These are phyloP conservation scores for Heliamphora pulchella DNA, from an alignment of 179 eudicot species.

Conservation along the genomic window DNA sequence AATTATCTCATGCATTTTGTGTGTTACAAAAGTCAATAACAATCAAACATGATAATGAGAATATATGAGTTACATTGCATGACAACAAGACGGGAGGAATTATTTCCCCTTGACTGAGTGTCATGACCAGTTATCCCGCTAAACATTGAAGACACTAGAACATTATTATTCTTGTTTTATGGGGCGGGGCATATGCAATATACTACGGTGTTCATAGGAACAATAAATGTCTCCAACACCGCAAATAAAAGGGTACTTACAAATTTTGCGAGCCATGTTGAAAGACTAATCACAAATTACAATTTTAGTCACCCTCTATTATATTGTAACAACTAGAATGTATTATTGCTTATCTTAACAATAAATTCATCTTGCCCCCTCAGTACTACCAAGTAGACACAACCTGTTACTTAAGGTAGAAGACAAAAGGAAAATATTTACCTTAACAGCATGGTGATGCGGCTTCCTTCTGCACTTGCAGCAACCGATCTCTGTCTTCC, in stretches of 20 bases:
- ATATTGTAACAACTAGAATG: no score
- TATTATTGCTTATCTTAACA: no score
- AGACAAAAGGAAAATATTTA: conserved; percentile 15
- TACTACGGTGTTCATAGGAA: background rate
- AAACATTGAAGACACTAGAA: background rate
- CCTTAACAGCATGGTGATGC: conserved; percentile 81
- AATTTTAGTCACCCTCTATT: no score
- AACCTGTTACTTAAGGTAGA: background rate
- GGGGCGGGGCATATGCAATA: background rate
- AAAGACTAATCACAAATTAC: no score
- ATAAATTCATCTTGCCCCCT: no score
- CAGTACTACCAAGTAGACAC: no score
- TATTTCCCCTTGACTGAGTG: background rate
- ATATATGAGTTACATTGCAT: background rate
- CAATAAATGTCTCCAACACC: background rate
- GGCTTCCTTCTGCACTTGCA: conserved; percentile 66
- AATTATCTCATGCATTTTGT: background rate
- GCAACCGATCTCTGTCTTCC: conserved; percentile 56
- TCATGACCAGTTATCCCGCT: background rate
- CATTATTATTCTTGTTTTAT: background rate
- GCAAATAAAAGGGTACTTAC: background rate
- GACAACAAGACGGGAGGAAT: no score
- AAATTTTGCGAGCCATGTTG: background rate
- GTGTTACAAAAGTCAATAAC: background rate
- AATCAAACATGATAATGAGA: background rate